Evolutionary conservation across 2,329 filamentous ascomycete species (phyloP), one percentile per base, ranked within the genome.

Genomic region (Aureobasidium sp.): DNA sequence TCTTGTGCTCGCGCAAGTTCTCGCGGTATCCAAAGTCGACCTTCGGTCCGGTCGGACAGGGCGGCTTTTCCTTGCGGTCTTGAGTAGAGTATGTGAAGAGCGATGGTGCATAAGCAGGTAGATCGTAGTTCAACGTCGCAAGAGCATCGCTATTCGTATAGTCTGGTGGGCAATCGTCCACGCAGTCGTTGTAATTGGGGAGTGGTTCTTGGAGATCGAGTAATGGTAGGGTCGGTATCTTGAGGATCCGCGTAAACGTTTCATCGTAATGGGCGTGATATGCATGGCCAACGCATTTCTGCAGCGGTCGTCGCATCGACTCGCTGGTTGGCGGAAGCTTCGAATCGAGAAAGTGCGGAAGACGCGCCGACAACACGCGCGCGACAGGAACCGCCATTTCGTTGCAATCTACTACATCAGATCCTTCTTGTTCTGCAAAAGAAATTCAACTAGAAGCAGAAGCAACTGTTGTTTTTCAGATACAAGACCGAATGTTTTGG

Each of bases 11-110:
- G 39, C 73, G 75, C 64, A 79, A 68, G 37, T 77, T 74, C 79
- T 84, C 53, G 78, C 81, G 46, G 29, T 79, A 82, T 26, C 77
- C 76, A 63, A 88, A 83, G 69, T 89, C 85, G 56, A 89, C 75
- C 34, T 76, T 73, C 24, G 44, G 41, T 10, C 20, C 5, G 6
- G n/a, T 6, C 9, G 29, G 9, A 17, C 37, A 32, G 26, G 17
- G 34, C 5, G 27, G 1, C 6, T 36, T n/a, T 10, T 41, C 17
- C 3, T 2, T 5, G 13, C 8, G 6, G 27, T 37, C 15, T 24
- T 7, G 15, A 5, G 43, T 20, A 9, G 15, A 7, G 10, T 15
- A 4, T 17, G n/a, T 8, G 10, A 13, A 9, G 1, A 41, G 20
- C 5, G 24, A 36, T 6, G 43, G 44, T 8, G 55, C 43, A 48